Base-by-base conservation (phyloP, 176 grass and related monocot species). In the Elaeis guineensis region DNA sequence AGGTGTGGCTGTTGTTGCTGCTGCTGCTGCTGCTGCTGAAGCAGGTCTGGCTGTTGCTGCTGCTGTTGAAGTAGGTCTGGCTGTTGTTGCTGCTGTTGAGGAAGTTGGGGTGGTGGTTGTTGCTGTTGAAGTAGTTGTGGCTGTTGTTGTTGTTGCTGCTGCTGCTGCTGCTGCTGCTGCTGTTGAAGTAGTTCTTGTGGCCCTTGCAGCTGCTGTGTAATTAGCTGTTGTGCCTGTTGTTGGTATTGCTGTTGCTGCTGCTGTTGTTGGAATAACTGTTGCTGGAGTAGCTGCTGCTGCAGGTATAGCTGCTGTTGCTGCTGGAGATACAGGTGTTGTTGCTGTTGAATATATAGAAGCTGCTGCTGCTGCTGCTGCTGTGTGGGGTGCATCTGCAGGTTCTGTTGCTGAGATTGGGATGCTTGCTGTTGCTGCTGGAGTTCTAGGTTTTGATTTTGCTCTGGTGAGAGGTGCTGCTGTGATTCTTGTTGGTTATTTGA, bases 301-400 rank as follows among this genome's bases (percentile, higher is more conserved):
- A 82, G 5, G 5, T 30, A 30, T 30, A 30, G 73, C 39, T 90
- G 82, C 63, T 86, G 76, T 69, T 83, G 74, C 35, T 89, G 80
- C 63, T 86, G 76, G 58, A 86, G 69, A 67, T 89, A 83, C 79
- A 89, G 72, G 48, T 90, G 79, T 58, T 80, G 72, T 18, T 82
- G 83, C 30, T 89, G 80, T 69, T 89, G 86, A n/a, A 75, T 74
- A 66, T 84, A 95, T 52, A 86, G 55, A 74, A 95, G 49, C 16
- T 95, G 90, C 5, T 95, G 76, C 71, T 95, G 32, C 32, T n/a
- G n/a, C n/a, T 44, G 35, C 9, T 44, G 35, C 12, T 44, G 35
- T 44, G 35, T 44, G 35, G 6, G 1, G 2, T 44, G 35, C 35
- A 14, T 44, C 48, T 77, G 70, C 16, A 75, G 65, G 49, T 50